Conservation (phyloP, 1,139 yeast genomes). For the Protomyces arabidopsidicola region DNA sequence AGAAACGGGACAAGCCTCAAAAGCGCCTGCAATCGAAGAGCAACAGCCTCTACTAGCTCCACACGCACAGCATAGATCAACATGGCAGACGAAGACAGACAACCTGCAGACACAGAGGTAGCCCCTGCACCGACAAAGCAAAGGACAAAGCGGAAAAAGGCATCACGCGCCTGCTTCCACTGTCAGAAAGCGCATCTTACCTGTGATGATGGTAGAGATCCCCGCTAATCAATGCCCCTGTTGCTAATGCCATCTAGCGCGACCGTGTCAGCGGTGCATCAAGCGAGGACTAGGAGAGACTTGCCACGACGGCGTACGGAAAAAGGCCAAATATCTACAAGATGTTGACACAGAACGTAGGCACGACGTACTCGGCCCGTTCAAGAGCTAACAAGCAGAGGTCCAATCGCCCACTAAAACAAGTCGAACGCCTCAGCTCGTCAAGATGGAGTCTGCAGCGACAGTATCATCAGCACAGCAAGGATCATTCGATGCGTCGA, state of each 20-base stretch:
- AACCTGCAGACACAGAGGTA: not conserved
- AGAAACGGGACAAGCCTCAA: no score
- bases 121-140: not conserved
- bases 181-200: slow-evolving; percentile 88
- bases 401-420: not conserved
- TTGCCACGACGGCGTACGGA: slow-evolving; percentile 87
- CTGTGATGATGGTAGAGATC: slow-evolving; percentile 54
- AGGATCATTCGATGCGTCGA: not conserved
- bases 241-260: slow-evolving; percentile 29
- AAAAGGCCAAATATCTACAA: slow-evolving; percentile 69
- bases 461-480: not conserved
- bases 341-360: slow-evolving; percentile 34
- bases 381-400: not conserved
- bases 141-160: slow-evolving; percentile 49
- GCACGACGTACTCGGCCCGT: not conserved
- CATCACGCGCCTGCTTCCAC: slow-evolving; percentile 82
- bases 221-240: not conserved
- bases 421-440: not conserved
- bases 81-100: not conserved
- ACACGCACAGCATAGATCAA: not conserved
- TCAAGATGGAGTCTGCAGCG: not conserved
- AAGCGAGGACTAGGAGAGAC: slow-evolving; percentile 62
- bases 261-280: slow-evolving; percentile 83
- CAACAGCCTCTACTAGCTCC: no score
- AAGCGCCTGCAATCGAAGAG: no score